phyloP scores from a whole-genome alignment of 2,329 filamentous ascomycete genomes.

The Fusarium tanahbumbuense region DNA sequence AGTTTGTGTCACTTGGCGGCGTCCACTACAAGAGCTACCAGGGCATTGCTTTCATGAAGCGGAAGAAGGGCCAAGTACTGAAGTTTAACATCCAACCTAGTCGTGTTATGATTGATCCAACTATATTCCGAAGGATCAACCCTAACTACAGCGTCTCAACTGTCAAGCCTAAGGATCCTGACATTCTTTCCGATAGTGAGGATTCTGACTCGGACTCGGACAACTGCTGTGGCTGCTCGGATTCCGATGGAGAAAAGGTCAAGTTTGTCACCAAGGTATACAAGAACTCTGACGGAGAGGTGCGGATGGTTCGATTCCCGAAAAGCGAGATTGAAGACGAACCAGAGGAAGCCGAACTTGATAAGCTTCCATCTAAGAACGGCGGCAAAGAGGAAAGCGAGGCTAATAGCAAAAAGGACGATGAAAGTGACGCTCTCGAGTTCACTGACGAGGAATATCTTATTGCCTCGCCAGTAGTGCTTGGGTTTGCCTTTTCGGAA shows the following conservation, averaged over 20 bases:
- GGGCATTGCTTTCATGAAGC: slow-evolving; percentile 87
- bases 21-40: slow-evolving; percentile 86
- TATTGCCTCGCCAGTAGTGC: slow-evolving; percentile 83
- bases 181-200: slow-evolving; percentile 64
- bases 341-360: slow-evolving; percentile 62
- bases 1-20: slow-evolving; percentile 83
- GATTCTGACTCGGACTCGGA: slow-evolving; percentile 56
- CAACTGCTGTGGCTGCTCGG: slow-evolving; percentile 55
- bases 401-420: slow-evolving; percentile 4
- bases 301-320: slow-evolving; percentile 48
- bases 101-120: slow-evolving; percentile 88
- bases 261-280: slow-evolving; percentile 65
- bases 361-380: slow-evolving; percentile 58
- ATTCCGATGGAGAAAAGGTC: slow-evolving; percentile 56
- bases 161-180: slow-evolving; percentile 77
- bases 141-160: slow-evolving; percentile 85
- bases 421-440: slow-evolving; percentile 46
- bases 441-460: slow-evolving; percentile 88
- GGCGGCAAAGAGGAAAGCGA: slow-evolving; percentile 2
- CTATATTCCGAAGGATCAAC: slow-evolving; percentile 84
- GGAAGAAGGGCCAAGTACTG: slow-evolving; percentile 70
- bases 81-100: slow-evolving; percentile 90
- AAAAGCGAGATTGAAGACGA: slow-evolving; percentile 50
- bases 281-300: slow-evolving; percentile 56
- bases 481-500: slow-evolving; percentile 88